These are phyloP conservation scores for Phytophthora nicotianae DNA, from an alignment of 352 stramenopile species.

Conservation along the genomic window DNA sequence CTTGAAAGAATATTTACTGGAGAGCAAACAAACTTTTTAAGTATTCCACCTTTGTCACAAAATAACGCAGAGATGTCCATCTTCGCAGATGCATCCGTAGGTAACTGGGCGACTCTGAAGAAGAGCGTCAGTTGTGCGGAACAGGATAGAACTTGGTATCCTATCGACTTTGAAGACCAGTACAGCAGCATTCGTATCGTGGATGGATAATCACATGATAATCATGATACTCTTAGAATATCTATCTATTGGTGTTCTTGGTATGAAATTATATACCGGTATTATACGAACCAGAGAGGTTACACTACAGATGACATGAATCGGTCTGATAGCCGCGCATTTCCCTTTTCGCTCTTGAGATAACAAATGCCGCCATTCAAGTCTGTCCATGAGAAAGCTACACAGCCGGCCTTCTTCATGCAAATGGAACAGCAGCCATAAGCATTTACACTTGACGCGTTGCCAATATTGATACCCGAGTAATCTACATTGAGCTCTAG, in stretches of 20 bases:
- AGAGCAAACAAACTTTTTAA: conserved; percentile 11
- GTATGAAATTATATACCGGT: no score
- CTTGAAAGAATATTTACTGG: conserved; percentile 10
- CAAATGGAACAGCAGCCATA: conserved; percentile 40
- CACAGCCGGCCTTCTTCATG: conserved; percentile 36
- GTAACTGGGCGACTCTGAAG: conserved; percentile 17
- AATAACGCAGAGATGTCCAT: neutral
- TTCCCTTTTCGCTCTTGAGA: conserved; percentile 58
- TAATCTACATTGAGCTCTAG: conserved; percentile 38
- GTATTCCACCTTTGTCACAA: neutral
- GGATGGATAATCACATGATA: neutral
- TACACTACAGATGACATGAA: conserved; percentile 33
- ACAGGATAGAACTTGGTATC: conserved; percentile 19
- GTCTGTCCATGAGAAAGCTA: conserved; percentile 54
- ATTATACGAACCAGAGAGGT: neutral
- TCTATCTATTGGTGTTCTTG: no score
- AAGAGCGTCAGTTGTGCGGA: conserved; percentile 15
- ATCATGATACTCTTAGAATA: neutral
- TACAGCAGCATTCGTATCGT: conserved; percentile 16
- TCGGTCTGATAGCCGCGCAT: conserved; percentile 4
- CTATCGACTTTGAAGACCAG: conserved; percentile 28
- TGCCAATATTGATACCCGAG: conserved; percentile 22
- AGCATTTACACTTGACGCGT: conserved; percentile 15
- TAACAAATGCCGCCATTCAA: conserved; percentile 58
- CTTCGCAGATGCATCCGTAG: conserved; percentile 7